Evolutionary conservation across 306 rosid species (phyloP).

Genomic region (Neltuma alba): DNA sequence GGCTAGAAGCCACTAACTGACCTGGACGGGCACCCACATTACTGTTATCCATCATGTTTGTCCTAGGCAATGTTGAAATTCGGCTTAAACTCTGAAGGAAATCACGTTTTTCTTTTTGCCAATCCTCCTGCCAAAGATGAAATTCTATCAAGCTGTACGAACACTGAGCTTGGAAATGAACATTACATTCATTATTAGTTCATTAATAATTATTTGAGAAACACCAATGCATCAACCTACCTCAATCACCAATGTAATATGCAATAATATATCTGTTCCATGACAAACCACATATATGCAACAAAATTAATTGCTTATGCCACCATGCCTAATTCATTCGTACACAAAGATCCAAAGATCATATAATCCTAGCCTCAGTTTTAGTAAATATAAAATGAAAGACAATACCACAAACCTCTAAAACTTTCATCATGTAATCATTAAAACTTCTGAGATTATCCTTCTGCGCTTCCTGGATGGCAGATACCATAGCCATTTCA

Average conservation of each 20-base stretch:
- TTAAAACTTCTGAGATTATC: constrained; percentile 90
- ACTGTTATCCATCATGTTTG: constrained; percentile 59
- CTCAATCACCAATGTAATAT: constrained; percentile 17
- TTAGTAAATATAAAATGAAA: constrained; percentile 18
- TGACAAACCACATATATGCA: neutral
- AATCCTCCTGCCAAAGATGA: constrained; percentile 80
- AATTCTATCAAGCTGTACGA: constrained; percentile 36
- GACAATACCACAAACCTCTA: constrained; percentile 65
- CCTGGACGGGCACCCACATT: constrained; percentile 57
- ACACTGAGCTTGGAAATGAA: constrained; percentile 20
- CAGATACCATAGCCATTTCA: constrained; percentile 97
- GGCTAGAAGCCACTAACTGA: constrained; percentile 61
- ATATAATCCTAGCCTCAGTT: neutral
- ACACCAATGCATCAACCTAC: constrained; percentile 17
- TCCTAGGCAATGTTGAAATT: constrained; percentile 87
- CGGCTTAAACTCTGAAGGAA: constrained; percentile 91
- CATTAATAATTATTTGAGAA: neutral
- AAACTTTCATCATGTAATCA: constrained; percentile 92
- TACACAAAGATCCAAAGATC: neutral
- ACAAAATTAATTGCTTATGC: neutral
- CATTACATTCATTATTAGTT: neutral
- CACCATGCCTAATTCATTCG: neutral
- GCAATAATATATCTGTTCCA: constrained; percentile 19
- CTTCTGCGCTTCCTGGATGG: constrained; percentile 97
- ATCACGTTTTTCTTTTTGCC: constrained; percentile 98